Evolutionary conservation across 371 early-diverging fungal species (phyloP).

Genomic region (Apophysomyces elegans): DNA sequence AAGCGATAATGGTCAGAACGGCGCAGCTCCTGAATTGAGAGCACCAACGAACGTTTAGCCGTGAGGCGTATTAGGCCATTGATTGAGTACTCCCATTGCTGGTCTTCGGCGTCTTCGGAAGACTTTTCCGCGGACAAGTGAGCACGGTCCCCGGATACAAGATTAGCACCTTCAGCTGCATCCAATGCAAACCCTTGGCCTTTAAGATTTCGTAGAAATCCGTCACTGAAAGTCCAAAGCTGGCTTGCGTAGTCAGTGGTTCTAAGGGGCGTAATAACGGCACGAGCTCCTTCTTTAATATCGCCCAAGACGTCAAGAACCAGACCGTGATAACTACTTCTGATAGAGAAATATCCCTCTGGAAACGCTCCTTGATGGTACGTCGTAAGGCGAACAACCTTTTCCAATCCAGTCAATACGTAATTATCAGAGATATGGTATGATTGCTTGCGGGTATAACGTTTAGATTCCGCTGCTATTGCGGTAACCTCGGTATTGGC

Average conservation of each 20-base stretch:
- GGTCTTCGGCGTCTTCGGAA: slow-evolving; percentile 30
- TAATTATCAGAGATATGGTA: slow-evolving; percentile 29
- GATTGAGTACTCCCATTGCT: slow-evolving; percentile 39
- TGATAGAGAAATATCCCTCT: slow-evolving; percentile 50
- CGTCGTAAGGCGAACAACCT: slow-evolving; percentile 43
- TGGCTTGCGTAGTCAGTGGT: slow-evolving; percentile 50
- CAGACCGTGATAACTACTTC: slow-evolving; percentile 47
- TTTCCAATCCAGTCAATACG: slow-evolving; percentile 47
- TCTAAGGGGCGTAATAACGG: slow-evolving; percentile 35
- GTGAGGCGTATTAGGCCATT: slow-evolving; percentile 35
- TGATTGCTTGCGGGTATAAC: slow-evolving; percentile 16
- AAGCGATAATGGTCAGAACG: slow-evolving; percentile 23
- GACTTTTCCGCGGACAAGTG: slow-evolving; percentile 28
- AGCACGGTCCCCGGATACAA: slow-evolving; percentile 34
- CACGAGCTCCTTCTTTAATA: slow-evolving; percentile 23
- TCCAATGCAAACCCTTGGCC: slow-evolving; percentile 40
- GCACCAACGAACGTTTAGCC: slow-evolving; percentile 34
- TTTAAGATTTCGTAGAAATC: slow-evolving; percentile 53
- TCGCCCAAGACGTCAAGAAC: slow-evolving; percentile 43
- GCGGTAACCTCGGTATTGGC: slow-evolving; percentile 9
- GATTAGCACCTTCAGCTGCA: slow-evolving; percentile 26
- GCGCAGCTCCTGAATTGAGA: slow-evolving; percentile 41
- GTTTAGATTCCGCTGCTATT: slow-evolving; percentile 7
- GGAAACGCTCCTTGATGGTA: slow-evolving; percentile 34
- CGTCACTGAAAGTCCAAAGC: slow-evolving; percentile 56